Base-by-base conservation (phyloP, 1,284 basidiomycete genomes). In the Moesziomyces globuligerus region DNA sequence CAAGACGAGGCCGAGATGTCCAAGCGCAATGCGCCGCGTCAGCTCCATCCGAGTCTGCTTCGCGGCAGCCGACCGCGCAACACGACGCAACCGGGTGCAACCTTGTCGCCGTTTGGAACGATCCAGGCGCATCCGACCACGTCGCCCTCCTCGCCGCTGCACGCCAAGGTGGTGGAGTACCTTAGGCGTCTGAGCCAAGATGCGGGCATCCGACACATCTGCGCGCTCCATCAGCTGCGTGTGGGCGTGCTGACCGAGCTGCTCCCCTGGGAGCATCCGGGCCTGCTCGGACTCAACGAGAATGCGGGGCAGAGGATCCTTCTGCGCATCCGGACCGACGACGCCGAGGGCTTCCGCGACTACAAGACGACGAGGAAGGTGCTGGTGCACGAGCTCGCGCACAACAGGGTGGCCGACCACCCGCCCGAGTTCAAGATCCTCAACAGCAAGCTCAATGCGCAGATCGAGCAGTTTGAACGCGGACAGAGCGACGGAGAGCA, bases 351-450 rank as follows among this genome's bases (percentile, higher is more conserved):
- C 1, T 61, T 78, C 34, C 64, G 76, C 34, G 74, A 78, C 54
- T 80, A 81, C 64, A 70, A 67, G 51, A 75, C 76, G 18, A 74
- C 74, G 10, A 58, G 79, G 26, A 41, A 64, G 10, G 79, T 81
- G 4, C 60, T 81, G 5, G 48, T 81, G 21, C 79, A 81, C 49
- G 79, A 81, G 49, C 42, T 81, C 36, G 75, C 74, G 4, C 79
- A 81, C 57, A 81, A 75, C 65, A 64, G 55, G 47, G 60, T 80
- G 15, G 25, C 55, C 8, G 76, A 73, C 11, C 79, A 81, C 51
- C 75, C 77, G 5, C 69, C 66, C 25, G 79, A 74, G 43, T 81
- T 81, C 61, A 81, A 80, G 49, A 61, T 69, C 5, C 57, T 80
- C 20, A 80, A 80, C 50, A 69, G 65, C 58, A 48, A 74, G 60